Evolutionary conservation across 2,329 filamentous ascomycete genomes (phyloP).

Genomic region (Colletotrichum zoysiae): DNA sequence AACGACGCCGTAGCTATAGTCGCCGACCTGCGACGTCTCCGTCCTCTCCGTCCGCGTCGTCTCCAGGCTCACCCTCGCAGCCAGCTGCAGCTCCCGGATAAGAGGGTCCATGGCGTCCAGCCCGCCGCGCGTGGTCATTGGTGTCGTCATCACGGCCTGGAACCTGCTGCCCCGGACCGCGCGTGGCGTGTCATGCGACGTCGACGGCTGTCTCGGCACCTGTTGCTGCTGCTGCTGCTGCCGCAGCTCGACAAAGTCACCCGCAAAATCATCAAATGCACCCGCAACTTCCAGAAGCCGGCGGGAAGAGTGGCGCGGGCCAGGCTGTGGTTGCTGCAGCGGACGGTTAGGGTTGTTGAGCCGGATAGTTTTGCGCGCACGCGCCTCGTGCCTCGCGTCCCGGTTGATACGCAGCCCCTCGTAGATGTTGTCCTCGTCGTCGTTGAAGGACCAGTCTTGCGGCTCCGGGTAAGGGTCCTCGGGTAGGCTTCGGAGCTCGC

Average conservation of each 20-base stretch:
- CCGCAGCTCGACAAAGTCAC: constrained; percentile 7
- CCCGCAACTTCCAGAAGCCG: background rate
- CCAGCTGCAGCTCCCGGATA: constrained; percentile 56
- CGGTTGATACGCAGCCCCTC: constrained; percentile 31
- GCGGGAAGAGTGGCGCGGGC: background rate
- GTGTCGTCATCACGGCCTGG: constrained; percentile 11
- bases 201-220: constrained; percentile 19
- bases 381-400: constrained; percentile 23
- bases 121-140: constrained; percentile 43
- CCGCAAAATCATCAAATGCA: constrained; percentile 20
- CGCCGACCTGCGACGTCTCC: constrained; percentile 13
- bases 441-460: constrained; percentile 24
- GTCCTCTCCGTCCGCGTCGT: constrained; percentile 17
- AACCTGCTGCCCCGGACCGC: background rate
- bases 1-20: constrained; percentile 32
- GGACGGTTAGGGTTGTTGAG: background rate
- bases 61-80: constrained; percentile 40
- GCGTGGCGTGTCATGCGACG: constrained; percentile 17
- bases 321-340: constrained; percentile 20
- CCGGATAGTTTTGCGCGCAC: constrained; percentile 14
- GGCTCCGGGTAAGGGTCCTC: constrained; percentile 2
- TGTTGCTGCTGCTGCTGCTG: constrained; percentile 3
- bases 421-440: constrained; percentile 28
- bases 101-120: constrained; percentile 59
- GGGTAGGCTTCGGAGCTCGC: constrained; percentile 29